Conservation (phyloP, 352 stramenopile species). For the Aphanomyces stellatus region DNA sequence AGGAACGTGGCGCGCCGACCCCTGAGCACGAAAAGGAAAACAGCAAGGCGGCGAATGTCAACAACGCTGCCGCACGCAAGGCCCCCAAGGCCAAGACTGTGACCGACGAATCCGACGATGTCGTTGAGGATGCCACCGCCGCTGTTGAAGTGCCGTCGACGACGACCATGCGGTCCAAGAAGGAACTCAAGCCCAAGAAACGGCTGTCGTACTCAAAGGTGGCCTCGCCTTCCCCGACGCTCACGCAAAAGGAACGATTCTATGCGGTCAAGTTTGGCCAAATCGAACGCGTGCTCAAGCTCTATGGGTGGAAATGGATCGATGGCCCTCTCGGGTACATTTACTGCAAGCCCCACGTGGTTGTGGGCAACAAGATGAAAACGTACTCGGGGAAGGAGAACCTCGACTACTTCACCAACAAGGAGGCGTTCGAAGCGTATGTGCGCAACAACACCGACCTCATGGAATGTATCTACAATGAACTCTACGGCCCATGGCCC, state of each 20-base stretch:
- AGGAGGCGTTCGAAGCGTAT: constrained; percentile 2
- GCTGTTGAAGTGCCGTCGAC: neutral
- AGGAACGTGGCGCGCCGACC: neutral
- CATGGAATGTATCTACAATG: neutral
- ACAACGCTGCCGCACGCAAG: neutral
- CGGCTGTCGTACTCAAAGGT: constrained; percentile 18
- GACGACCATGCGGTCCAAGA: neutral
- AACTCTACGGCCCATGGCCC: neutral
- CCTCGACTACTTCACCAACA: constrained; percentile 2
- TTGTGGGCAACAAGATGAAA: neutral
- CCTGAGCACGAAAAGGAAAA: constrained; percentile 8
- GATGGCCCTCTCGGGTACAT: neutral
- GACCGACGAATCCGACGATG: neutral
- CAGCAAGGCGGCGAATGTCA: no score
- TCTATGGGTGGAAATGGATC: neutral
- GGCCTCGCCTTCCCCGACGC: neutral
- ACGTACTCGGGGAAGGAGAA: neutral
- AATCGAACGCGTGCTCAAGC: neutral
- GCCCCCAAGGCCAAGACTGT: neutral
- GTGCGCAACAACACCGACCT: neutral
- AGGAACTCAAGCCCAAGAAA: constrained; percentile 8
- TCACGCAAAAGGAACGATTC: neutral
- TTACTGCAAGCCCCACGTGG: constrained; percentile 12
- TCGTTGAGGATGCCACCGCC: neutral
- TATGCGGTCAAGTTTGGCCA: neutral